Evolutionary conservation across 2,329 filamentous ascomycete genomes (phyloP).

Genomic region (Nannizziopsis barbatae): DNA sequence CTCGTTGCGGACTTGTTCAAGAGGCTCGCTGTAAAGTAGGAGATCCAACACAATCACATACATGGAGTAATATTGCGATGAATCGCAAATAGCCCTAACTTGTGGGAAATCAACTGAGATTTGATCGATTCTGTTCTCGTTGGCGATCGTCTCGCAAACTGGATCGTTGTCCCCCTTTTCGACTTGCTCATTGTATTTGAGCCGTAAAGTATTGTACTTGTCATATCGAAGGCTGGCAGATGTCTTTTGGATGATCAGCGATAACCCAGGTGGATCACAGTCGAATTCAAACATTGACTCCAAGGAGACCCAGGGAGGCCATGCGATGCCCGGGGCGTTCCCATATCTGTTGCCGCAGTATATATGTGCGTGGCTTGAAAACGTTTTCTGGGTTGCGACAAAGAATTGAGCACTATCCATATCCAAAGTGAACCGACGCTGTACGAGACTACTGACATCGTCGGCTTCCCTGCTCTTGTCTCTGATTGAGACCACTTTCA

Average conservation of each 20-base stretch:
- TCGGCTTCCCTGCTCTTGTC: slow-evolving; percentile 89
- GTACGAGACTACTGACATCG: slow-evolving; percentile 86
- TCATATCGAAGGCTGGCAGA: slow-evolving; percentile 90
- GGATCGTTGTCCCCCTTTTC: slow-evolving; percentile 42
- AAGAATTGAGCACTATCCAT: slow-evolving; percentile 99
- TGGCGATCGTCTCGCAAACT: slow-evolving; percentile 40
- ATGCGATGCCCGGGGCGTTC: slow-evolving; percentile 68
- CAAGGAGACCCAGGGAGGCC: slow-evolving; percentile 97
- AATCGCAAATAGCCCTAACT: slow-evolving; percentile 89
- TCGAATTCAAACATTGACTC: slow-evolving; percentile 98
- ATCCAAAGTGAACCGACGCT: slow-evolving; percentile 81
- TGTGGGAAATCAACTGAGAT: slow-evolving; percentile 95
- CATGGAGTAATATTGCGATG: slow-evolving; percentile 91
- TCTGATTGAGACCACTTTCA: slow-evolving; percentile 96
- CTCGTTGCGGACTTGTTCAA: slow-evolving; percentile 95
- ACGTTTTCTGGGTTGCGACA: slow-evolving; percentile 85
- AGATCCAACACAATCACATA: slow-evolving; percentile 97
- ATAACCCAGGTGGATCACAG: slow-evolving; percentile 92
- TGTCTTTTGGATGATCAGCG: slow-evolving; percentile 90
- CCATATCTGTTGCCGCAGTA: slow-evolving; percentile 94
- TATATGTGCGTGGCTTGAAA: slow-evolving; percentile 76
- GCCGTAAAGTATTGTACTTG: slow-evolving; percentile 91
- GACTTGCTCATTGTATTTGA: slow-evolving; percentile 95
- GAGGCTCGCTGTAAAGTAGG: slow-evolving; percentile 86
- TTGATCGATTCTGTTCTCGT: slow-evolving; percentile 72